Evolutionary conservation across 768 basidiomycete genomes (phyloP), one percentile per base, ranked within the genome.

Genomic region (Lentinula raphanica): DNA sequence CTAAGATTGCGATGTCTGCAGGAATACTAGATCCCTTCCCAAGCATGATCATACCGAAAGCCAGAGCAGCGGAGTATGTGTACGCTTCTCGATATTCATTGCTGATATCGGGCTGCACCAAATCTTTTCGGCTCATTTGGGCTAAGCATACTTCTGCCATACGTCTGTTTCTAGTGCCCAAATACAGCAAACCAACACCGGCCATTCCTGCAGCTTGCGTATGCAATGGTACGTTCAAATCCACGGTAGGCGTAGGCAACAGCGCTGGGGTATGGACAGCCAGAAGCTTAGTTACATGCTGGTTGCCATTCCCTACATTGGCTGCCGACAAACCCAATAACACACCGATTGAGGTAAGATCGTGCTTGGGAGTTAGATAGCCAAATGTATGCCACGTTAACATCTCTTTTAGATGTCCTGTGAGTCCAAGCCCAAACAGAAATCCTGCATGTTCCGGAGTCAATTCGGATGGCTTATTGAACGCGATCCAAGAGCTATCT

Each of bases 381-480:
- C 86, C 85, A 69, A 96, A 98, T 0, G 94, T 94, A 70, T 97
- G 93, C 91, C 94, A 96, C 1, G 92, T 93, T 64, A 92, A 72
- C 84, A 99, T 85, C 59, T 87, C 85, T 62, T 86, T 85, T 60
- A 98, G 77, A 68, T 98, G 95, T 0, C 97, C 97, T 1, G 87
- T 91, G 23, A 99, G 76, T 0, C 97, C 97, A 8, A 99, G 80
- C 15, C 92, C 97, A 39, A 92, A 85, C 42, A 99, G 77, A 74
- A 98, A 94, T 2, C 97, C 97, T n/a, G 94, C 97, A 67, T 98
- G 97, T 66, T 94, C 88, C 0, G 95, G 86, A 4, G 90, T 94
- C 54, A 95, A 80, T 45, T 95, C 91, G 0, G 85, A 80, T 0
- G 97, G 96, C 64, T 90, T 92, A 71, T 98, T 96, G 79, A 95